Evolutionary conservation across 495 filamentous ascomycete species (phyloP), one percentile per base, ranked within the genome.

Genomic region (Neurospora sp.): DNA sequence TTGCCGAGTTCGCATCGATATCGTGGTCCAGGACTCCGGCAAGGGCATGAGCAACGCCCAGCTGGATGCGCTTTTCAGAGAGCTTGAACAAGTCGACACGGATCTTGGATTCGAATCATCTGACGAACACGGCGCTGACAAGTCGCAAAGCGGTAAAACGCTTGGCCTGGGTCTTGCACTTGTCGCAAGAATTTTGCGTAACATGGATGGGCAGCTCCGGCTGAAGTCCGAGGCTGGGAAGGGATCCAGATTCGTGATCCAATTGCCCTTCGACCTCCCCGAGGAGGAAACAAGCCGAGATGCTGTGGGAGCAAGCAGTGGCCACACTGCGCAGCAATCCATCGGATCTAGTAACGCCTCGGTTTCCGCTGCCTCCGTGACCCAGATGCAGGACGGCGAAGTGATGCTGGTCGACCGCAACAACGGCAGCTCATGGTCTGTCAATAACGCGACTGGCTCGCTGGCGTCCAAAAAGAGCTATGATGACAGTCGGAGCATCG

Each of bases 181-280:
- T 14, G 94, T 97, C 3, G 92, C 95, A 48, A 86, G 94, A 31
- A 93, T 93, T 65, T 84, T 97, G 27, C 87, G 89, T n/a, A 97
- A 92, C 76, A 94, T 97, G 91, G 90, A 95, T 70, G 95, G 95
- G 0, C 95, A 97, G 73, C 80, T 98, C 22, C 88, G 92, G 31
- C 84, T 98, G 7, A 96, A 94, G 75, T 97, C 94, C 0, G 93
- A 97, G 78, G 87, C 91, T 79, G 92, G 93, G 0, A 92, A 91
- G 76, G 95, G 95, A 1, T 95, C 94, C 40, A 86, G 91, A 39
- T 96, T 98, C 75, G 86, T 91, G 22, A 88, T 94, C 16, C 87
- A 89, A 71, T 77, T 94, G 44, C 90, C 89, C 4, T 93, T 94
- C 71, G 83, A 88, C 8, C 75, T 94, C 5, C 89, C 91, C 0